Percentiles rank a stretch among this genome's conserved stretches.
These are phyloP conservation scores for Hymenotorrendiella dingleyae DNA, from an alignment of 2,329 filamentous ascomycete species.

Conservation along the genomic window DNA sequence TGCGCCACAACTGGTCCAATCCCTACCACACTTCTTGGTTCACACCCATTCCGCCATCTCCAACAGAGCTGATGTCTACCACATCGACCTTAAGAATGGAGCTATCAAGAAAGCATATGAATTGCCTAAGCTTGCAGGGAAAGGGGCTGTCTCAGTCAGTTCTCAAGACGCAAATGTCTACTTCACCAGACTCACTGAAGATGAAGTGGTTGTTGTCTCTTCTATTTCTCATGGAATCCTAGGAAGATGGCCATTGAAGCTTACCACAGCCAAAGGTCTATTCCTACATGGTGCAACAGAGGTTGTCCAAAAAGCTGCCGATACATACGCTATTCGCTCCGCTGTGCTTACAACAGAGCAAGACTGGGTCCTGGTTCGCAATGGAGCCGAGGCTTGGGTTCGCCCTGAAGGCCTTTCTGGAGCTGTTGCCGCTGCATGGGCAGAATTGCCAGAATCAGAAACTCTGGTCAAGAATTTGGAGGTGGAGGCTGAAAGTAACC, in stretches of 20 bases:
- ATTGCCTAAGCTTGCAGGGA: constrained; percentile 63
- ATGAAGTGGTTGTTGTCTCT: constrained; percentile 68
- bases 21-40: constrained; percentile 76
- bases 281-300: constrained; percentile 72
- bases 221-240: constrained; percentile 73
- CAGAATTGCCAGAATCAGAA: constrained; percentile 67
- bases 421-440: constrained; percentile 73
- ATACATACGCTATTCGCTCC: constrained; percentile 70
- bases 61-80: constrained; percentile 81
- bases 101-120: constrained; percentile 73
- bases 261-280: constrained; percentile 35
- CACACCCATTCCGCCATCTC: constrained; percentile 65
- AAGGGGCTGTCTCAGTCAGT: constrained; percentile 73
- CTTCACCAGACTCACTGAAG: constrained; percentile 74
- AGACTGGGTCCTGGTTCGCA: constrained; percentile 79
- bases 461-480: constrained; percentile 75
- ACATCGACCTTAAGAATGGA: constrained; percentile 66
- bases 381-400: constrained; percentile 74
- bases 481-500: constrained; percentile 77
- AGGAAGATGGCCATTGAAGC: constrained; percentile 62
- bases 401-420: constrained; percentile 78
- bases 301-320: constrained; percentile 63
- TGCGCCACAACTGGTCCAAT: constrained; percentile 65
- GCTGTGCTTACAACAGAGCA: constrained; percentile 62
- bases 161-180: constrained; percentile 76